Evolutionary conservation across 2,329 filamentous ascomycete species (phyloP).

Genomic region (Nemania bipapillata): DNA sequence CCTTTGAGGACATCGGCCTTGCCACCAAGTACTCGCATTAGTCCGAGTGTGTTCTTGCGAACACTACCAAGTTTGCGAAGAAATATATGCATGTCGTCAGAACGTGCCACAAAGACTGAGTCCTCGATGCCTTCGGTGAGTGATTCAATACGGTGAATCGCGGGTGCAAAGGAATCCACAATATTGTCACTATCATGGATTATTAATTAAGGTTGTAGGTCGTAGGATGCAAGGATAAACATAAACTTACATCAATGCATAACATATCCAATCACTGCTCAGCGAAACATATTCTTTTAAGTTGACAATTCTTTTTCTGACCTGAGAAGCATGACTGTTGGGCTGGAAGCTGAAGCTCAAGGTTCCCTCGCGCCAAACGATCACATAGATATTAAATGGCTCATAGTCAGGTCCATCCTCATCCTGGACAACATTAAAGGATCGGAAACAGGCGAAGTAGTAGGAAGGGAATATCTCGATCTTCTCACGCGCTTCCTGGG

Average conservation of each 20-base stretch:
- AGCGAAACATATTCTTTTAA: constrained; percentile 94
- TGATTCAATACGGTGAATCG: constrained; percentile 85
- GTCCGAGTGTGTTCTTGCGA: constrained; percentile 92
- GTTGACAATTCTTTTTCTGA: constrained; percentile 89
- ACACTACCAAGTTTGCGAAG: constrained; percentile 88
- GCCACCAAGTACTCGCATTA: constrained; percentile 91
- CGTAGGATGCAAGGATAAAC: background rate
- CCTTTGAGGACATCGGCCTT: constrained; percentile 98
- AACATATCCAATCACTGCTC: constrained; percentile 98
- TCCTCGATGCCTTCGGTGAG: constrained; percentile 96
- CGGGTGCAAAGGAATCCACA: constrained; percentile 92
- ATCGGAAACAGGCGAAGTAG: constrained; percentile 97
- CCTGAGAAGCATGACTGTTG: constrained; percentile 86
- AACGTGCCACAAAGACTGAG: constrained; percentile 89
- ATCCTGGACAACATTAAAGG: constrained; percentile 83
- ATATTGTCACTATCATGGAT: constrained; percentile 79
- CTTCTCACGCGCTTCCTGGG: constrained; percentile 95
- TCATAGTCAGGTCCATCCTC: constrained; percentile 85
- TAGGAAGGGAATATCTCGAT: constrained; percentile 97
- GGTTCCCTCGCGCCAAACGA: constrained; percentile 95
- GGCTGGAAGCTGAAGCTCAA: constrained; percentile 92
- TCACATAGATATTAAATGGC: constrained; percentile 94
- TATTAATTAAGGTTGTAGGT: constrained; percentile 41
- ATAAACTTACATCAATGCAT: constrained; percentile 84
- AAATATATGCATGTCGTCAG: constrained; percentile 88